Evolutionary conservation across 208 protist species (phyloP), one percentile per base, ranked within the genome.

Genomic region (Crithidia thermophila): DNA sequence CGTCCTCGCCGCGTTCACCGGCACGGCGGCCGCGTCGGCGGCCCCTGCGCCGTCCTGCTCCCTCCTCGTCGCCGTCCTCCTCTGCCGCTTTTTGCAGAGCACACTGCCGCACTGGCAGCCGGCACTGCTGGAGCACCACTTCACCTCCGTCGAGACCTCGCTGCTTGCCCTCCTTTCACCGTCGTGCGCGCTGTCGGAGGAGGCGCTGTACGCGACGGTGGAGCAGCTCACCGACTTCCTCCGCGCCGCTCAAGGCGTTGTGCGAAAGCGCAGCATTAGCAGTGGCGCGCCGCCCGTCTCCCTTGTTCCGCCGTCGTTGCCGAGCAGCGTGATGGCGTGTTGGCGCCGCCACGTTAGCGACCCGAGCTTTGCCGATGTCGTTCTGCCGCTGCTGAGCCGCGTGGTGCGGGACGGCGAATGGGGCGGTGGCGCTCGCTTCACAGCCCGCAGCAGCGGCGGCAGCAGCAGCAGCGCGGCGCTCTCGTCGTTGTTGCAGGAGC

Each of bases 261-360:
- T 43, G n/a, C 20, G 52, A 37, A 46, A 28, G 23, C 18, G 14
- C 31, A 23, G 34, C 40, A 11, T 8, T 25, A n/a, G 36, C 11
- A 36, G 20, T n/a, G 18, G 25, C 23, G 20, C 49, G 4, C 43
- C 39, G 33, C 40, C 16, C 7, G 16, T 30, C 16, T 39, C 40
- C 9, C 33, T 60, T 16, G 42, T 73, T 2, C 25, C 40, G 7
- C 50, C 50, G 49, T 20, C 33, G 25, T 75, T 66, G 31, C 60
- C 47, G 16, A 64, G 8, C 11, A 53, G 55, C 2, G 53, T 94
- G 40, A 84, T 94, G 63, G 9, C 30, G 34, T 84, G 76, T 55
- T 94, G 85, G 83, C 75, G 65, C 6, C 62, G 61, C 39, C 81
- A 92, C 67, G 59, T 90, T 25, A 58, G 72, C 46, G 88, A 94